phyloP scores from a whole-genome alignment of 306 rosid species.

The Begonia masoniana region DNA sequence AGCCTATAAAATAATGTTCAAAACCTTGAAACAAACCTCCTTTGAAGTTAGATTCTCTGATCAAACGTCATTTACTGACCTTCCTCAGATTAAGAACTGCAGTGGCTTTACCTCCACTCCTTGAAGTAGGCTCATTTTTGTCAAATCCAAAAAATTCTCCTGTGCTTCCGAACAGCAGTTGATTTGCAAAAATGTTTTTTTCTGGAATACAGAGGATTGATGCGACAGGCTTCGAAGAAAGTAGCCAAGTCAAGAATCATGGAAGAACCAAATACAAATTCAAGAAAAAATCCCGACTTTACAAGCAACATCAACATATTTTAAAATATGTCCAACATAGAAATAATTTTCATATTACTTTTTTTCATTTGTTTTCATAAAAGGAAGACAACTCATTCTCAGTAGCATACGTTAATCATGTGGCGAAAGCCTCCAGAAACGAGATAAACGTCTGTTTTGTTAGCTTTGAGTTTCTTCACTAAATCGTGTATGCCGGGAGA shows the following conservation, averaged over 20 bases:
- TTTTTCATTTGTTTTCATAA: no score
- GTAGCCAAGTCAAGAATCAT: conserved; percentile 12
- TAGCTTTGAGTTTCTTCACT: conserved; percentile 62
- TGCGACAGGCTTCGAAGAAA: conserved; percentile 74
- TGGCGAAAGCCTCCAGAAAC: conserved; percentile 95
- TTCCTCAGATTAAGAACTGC: conserved; percentile 73
- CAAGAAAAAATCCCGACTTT: conserved; percentile 1
- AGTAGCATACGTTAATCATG: conserved; percentile 74
- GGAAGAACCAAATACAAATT: no score
- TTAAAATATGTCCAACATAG: no score
- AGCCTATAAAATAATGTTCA: conserved; percentile 40
- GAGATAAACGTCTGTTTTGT: conserved; percentile 40
- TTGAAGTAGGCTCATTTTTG: conserved; percentile 70
- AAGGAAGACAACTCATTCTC: neutral
- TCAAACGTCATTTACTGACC: conserved; percentile 32
- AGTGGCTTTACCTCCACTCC: conserved; percentile 86
- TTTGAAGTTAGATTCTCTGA: neutral
- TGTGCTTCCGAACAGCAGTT: conserved; percentile 59
- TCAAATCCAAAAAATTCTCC: conserved; percentile 92
- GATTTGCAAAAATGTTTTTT: conserved; percentile 75
- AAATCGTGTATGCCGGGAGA: conserved; percentile 78
- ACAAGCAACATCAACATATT: no score
- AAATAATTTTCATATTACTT: no score
- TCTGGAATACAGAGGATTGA: conserved; percentile 59
- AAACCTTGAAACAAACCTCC: conserved; percentile 16